These are phyloP conservation scores for Globisporangium uncinulatum DNA, from an alignment of 352 stramenopile genomes.

Conservation along the genomic window DNA sequence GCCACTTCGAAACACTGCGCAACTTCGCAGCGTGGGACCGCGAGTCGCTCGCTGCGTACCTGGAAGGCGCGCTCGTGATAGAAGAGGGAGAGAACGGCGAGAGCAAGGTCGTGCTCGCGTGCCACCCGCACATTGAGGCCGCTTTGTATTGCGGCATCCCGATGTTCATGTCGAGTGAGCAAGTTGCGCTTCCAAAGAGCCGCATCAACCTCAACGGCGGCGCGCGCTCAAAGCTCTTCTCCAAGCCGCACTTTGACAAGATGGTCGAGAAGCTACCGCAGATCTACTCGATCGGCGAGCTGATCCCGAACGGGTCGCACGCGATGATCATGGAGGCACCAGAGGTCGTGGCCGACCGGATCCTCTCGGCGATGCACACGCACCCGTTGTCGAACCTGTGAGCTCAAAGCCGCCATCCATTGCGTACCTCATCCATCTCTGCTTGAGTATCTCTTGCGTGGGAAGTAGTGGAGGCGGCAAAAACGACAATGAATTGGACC, in stretches of 20 bases:
- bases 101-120: slow-evolving; percentile 19
- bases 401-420: no score
- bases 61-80: slow-evolving; percentile 25
- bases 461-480: no score
- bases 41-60: slow-evolving; percentile 25
- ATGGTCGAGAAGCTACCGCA: slow-evolving; percentile 14
- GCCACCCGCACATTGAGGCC: slow-evolving; percentile 35
- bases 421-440: no score
- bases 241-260: slow-evolving; percentile 8
- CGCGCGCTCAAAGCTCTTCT: slow-evolving; percentile 25
- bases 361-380: slow-evolving; percentile 25
- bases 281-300: slow-evolving; percentile 19
- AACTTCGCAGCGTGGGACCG: slow-evolving; percentile 35
- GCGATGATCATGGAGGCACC: slow-evolving; percentile 39
- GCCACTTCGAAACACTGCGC: slow-evolving; percentile 23
- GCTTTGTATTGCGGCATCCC: slow-evolving; percentile 24
- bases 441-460: no score
- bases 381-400: slow-evolving; percentile 11
- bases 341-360: slow-evolving; percentile 23
- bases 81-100: slow-evolving; percentile 11
- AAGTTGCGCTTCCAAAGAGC: slow-evolving; percentile 26
- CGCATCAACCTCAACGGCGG: slow-evolving; percentile 29
- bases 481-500: no score
- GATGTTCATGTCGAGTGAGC: slow-evolving; percentile 18
- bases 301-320: slow-evolving; percentile 29